Percentiles rank a stretch among this genome's conserved stretches.
These are phyloP conservation scores for Phialophora expanda DNA, from an alignment of 2,329 filamentous ascomycete genomes.

Conservation along the genomic window DNA sequence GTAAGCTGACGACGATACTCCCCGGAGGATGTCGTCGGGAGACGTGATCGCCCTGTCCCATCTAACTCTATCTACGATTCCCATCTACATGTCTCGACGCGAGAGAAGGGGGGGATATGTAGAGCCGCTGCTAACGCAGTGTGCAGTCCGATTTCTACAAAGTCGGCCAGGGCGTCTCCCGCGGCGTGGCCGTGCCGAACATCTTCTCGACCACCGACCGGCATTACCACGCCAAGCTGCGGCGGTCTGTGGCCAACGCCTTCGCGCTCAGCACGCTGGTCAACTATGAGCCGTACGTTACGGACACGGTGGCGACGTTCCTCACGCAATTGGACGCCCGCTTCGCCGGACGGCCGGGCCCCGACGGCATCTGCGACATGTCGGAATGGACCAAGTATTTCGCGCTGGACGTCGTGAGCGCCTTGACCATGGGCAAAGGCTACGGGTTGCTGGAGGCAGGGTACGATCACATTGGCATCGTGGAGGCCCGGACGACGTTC, in stretches of 20 bases:
- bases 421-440: slow-evolving; percentile 44
- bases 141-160: slow-evolving; percentile 26
- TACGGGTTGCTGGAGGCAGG: slow-evolving; percentile 44
- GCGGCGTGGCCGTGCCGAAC: slow-evolving; percentile 20
- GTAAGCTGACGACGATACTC: not conserved
- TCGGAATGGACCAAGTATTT: slow-evolving; percentile 44
- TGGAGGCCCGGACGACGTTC: slow-evolving; percentile 38
- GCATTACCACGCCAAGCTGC: slow-evolving; percentile 25
- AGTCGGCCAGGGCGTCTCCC: slow-evolving; percentile 22
- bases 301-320: slow-evolving; percentile 32
- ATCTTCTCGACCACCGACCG: slow-evolving; percentile 28
- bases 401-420: slow-evolving; percentile 47
- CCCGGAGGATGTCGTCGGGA: not conserved
- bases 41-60: not conserved
- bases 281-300: slow-evolving; percentile 36
- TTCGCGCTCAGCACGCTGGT: slow-evolving; percentile 38
- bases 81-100: not conserved
- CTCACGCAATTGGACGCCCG: slow-evolving; percentile 26
- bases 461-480: slow-evolving; percentile 44
- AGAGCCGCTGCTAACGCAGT: not conserved
- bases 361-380: slow-evolving; percentile 40
- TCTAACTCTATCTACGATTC: not conserved
- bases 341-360: slow-evolving; percentile 25
- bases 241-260: slow-evolving; percentile 25
- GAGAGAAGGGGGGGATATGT: not conserved